Percentiles rank a stretch among this genome's conserved stretches.
phyloP scores from a whole-genome alignment of 306 rosid species.

The Cicer arietinum region DNA sequence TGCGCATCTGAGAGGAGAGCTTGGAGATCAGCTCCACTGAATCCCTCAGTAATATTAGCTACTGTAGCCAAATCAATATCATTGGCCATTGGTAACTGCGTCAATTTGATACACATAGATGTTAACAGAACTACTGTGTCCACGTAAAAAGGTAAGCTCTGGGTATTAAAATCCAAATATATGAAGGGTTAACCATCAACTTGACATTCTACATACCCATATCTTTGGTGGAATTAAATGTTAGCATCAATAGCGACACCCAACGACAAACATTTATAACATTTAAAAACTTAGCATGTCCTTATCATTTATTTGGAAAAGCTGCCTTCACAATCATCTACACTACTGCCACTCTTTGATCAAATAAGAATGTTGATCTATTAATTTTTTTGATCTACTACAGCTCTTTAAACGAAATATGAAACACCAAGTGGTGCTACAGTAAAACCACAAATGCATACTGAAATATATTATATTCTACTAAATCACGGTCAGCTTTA shows the following conservation, averaged over 20 bases:
- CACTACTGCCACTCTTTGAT: neutral
- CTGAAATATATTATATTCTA: no score
- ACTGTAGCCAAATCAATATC: slow-evolving; percentile 77
- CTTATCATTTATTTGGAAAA: slow-evolving; percentile 1
- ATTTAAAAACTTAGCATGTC: neutral
- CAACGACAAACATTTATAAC: neutral
- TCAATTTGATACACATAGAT: slow-evolving; percentile 28
- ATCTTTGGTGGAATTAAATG: slow-evolving; percentile 13
- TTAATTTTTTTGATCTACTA: neutral
- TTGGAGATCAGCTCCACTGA: slow-evolving; percentile 97
- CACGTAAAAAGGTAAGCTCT: slow-evolving; percentile 16
- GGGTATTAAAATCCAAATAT: neutral
- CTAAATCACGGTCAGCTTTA: no score
- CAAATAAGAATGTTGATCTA: neutral
- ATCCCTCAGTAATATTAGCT: slow-evolving; percentile 86
- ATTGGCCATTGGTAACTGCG: slow-evolving; percentile 74
- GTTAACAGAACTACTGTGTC: slow-evolving; percentile 24
- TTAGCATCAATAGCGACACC: slow-evolving; percentile 1
- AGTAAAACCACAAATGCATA: neutral
- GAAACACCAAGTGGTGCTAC: slow-evolving; percentile 8
- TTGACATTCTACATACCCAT: neutral
- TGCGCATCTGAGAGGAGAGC: slow-evolving; percentile 96
- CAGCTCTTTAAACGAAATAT: neutral
- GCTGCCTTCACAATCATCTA: neutral
- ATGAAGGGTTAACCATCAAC: neutral